Conservation (phyloP, 352 stramenopile genomes). For the Pythium apleroticum region DNA sequence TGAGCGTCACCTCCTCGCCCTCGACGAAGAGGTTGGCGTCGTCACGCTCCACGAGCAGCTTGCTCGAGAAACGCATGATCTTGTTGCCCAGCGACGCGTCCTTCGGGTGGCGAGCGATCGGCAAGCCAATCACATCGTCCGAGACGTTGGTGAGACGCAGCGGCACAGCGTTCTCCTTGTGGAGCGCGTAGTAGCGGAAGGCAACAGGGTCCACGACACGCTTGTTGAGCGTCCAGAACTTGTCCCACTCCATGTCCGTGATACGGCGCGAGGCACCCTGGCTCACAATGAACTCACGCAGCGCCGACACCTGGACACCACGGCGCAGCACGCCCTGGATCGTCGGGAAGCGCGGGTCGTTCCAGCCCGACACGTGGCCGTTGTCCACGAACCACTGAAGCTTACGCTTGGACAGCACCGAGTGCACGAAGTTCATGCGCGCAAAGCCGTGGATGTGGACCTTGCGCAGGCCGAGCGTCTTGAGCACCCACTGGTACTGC, state of each 20-base stretch:
- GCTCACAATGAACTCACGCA: constrained; percentile 97
- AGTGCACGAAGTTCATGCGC: constrained; percentile 99
- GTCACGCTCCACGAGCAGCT: constrained; percentile 94
- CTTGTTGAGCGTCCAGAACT: constrained; percentile 99
- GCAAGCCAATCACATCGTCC: constrained; percentile 58
- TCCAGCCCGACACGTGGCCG: constrained; percentile 95
- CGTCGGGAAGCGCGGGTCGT: constrained; percentile 98
- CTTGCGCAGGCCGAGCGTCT: constrained; percentile 83
- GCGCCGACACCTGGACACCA: constrained; percentile 94
- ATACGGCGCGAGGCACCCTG: constrained; percentile 96
- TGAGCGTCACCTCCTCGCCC: constrained; percentile 97
- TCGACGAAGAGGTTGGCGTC: constrained; percentile 94
- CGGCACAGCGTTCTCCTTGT: constrained; percentile 82
- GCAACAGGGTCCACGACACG: constrained; percentile 95
- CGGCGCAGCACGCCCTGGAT: constrained; percentile 96
- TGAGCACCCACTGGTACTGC: constrained; percentile 96
- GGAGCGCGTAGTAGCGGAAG: constrained; percentile 97
- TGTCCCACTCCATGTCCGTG: constrained; percentile 99
- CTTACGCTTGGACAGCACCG: constrained; percentile 98
- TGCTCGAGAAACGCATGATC: constrained; percentile 86
- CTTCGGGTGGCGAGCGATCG: constrained; percentile 77
- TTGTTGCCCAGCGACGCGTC: constrained; percentile 79
- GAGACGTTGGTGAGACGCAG: constrained; percentile 88
- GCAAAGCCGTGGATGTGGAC: constrained; percentile 95
- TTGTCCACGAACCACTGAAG: constrained; percentile 99